Percentiles rank a stretch among this genome's conserved stretches.
Conservation (phyloP, 768 basidiomycete species). For the Mycena epipterygia region DNA sequence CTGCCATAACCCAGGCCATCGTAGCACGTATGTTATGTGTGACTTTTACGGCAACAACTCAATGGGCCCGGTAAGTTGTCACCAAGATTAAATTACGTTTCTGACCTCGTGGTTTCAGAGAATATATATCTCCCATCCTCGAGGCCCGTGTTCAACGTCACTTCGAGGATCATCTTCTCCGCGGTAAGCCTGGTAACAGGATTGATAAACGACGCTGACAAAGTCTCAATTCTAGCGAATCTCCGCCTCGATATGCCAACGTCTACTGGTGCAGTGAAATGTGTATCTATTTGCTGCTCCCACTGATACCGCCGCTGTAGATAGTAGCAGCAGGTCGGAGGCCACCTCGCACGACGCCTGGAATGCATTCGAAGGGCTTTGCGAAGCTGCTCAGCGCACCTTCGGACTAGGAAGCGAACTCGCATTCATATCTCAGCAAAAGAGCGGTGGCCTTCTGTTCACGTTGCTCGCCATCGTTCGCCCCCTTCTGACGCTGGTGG, state of each 20-base stretch:
- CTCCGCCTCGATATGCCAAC: conserved; percentile 33
- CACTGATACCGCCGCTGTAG: neutral
- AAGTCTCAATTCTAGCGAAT: neutral
- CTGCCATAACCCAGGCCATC: conserved; percentile 18
- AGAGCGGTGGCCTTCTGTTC: conserved; percentile 13
- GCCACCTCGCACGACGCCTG: conserved; percentile 11
- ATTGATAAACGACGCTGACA: too few species aligned
- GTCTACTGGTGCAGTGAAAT: neutral
- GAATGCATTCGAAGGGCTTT: conserved; percentile 5
- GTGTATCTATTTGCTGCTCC: too few species aligned
- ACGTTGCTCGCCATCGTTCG: conserved; percentile 17
- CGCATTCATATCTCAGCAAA: conserved; percentile 17
- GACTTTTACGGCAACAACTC: neutral
- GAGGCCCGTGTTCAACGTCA: conserved; percentile 8
- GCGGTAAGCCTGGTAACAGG: neutral
- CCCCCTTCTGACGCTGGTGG: neutral
- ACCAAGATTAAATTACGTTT: too few species aligned
- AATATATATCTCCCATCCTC: conserved; percentile 7
- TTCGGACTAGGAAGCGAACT: conserved; percentile 18
- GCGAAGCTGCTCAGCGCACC: neutral
- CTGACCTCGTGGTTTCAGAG: neutral
- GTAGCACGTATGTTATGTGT: conserved; percentile 2
- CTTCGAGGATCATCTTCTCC: conserved; percentile 26
- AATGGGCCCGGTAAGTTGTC: conserved; percentile 19
- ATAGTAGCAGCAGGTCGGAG: conserved; percentile 13